These are phyloP conservation scores for Blechomonas ayalai DNA, from an alignment of 208 protist species.

Conservation along the genomic window DNA sequence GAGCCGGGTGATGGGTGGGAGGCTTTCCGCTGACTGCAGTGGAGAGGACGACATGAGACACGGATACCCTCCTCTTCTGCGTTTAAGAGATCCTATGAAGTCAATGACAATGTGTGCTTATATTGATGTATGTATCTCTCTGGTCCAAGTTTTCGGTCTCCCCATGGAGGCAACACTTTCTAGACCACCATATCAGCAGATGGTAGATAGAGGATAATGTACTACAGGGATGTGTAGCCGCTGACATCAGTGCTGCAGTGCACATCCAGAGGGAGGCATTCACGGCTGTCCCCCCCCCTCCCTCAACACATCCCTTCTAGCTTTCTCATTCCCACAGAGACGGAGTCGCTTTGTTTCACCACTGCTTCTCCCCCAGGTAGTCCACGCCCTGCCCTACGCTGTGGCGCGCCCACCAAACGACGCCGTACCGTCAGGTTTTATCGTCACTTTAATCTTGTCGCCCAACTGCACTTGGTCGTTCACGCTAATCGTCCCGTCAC, in stretches of 20 bases:
- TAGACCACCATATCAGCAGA: no score
- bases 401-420: conserved; percentile 71
- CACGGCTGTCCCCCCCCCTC: neutral
- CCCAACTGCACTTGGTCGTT: conserved; percentile 83
- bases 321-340: neutral
- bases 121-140: no score
- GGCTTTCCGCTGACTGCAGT: neutral
- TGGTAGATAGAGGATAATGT: no score
- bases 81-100: neutral
- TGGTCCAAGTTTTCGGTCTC: no score
- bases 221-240: no score
- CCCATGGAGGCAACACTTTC: no score
- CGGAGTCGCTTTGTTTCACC: neutral
- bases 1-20: conserved; percentile 24
- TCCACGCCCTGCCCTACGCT: conserved; percentile 7
- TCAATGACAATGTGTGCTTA: neutral
- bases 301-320: conserved; percentile 2
- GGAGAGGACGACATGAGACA: no score
- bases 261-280: neutral
- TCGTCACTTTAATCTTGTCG: conserved; percentile 78
- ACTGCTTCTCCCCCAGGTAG: no score
- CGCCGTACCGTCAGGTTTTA: conserved; percentile 81
- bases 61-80: no score
- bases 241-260: no score
- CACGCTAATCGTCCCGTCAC: conserved; percentile 77